Conservation (phyloP, 2,329 filamentous ascomycete genomes). For the Pseudocercospora vitis region DNA sequence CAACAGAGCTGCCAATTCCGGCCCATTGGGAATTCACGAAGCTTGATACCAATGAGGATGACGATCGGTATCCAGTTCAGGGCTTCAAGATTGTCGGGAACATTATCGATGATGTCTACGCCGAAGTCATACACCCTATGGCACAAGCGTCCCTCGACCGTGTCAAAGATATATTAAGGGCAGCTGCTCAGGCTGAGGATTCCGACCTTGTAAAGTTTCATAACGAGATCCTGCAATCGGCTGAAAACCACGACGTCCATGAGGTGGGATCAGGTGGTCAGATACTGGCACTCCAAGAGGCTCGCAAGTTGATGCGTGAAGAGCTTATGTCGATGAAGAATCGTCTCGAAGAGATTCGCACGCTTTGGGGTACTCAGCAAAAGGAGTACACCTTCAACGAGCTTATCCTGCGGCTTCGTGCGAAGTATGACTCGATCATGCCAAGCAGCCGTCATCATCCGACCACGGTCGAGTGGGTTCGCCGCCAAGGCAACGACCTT, state of each 20-base stretch:
- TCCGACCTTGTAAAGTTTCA: slow-evolving; percentile 14
- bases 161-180: slow-evolving; percentile 15
- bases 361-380: slow-evolving; percentile 3
- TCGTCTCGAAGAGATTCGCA: slow-evolving; percentile 6
- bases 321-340: slow-evolving; percentile 18
- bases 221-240: slow-evolving; percentile 8
- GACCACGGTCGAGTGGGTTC: slow-evolving; percentile 25
- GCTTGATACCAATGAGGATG: slow-evolving; percentile 34
- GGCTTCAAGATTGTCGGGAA: slow-evolving; percentile 39
- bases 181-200: not conserved
- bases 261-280: not conserved
- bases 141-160: slow-evolving; percentile 22
- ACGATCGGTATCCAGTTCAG: slow-evolving; percentile 21
- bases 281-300: not conserved
- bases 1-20: slow-evolving; percentile 49
- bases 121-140: slow-evolving; percentile 29
- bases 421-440: slow-evolving; percentile 21
- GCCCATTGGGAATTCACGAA: slow-evolving; percentile 27
- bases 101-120: slow-evolving; percentile 60
- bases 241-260: not conserved
- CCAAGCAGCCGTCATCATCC: slow-evolving; percentile 20
- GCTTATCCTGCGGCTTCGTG: slow-evolving; percentile 10
- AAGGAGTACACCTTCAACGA: slow-evolving; percentile 11
- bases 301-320: not conserved
- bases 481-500: slow-evolving; percentile 17